Evolutionary conservation across 176 grass and related monocot genomes (phyloP).

Genomic region (Pharus latifolius): DNA sequence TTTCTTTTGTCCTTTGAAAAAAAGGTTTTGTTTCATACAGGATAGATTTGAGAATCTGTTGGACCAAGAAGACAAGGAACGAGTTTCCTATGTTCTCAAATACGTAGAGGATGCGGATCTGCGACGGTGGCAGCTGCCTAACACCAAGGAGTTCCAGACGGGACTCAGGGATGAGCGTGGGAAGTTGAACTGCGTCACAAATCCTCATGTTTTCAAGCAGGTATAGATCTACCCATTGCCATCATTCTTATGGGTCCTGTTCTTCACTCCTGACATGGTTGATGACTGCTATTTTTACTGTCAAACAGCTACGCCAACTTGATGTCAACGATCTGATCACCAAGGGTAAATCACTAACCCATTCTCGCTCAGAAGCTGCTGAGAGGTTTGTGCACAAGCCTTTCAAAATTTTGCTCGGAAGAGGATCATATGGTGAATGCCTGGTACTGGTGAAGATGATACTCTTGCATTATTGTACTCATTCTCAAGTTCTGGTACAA

Average conservation of each 20-base stretch:
- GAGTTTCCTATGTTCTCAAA: constrained; percentile 41
- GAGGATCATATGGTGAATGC: constrained; percentile 68
- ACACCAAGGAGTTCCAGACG: constrained; percentile 56
- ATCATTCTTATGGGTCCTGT: neutral
- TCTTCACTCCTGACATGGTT: neutral
- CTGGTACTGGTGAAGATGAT: constrained; percentile 37
- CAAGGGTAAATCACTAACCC: constrained; percentile 33
- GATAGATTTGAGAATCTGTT: constrained; percentile 18
- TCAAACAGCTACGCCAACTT: constrained; percentile 63
- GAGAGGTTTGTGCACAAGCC: constrained; percentile 45
- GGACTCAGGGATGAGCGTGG: constrained; percentile 53
- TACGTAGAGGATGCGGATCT: constrained; percentile 80
- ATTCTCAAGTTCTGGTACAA: neutral
- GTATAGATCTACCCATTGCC: constrained; percentile 11
- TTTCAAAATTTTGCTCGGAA: constrained; percentile 71
- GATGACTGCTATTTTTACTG: neutral
- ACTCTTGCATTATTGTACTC: neutral
- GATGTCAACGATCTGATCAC: constrained; percentile 48
- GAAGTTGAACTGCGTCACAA: constrained; percentile 75
- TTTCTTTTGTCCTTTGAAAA: neutral
- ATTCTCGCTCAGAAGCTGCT: constrained; percentile 32
- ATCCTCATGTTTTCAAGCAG: constrained; percentile 84
- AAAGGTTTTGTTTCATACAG: constrained; percentile 21
- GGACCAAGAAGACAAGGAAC: constrained; percentile 35
- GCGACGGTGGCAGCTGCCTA: constrained; percentile 40